A percentile compares a stretch with the other conserved stretches of the same genome.
Evolutionary conservation across 2,329 filamentous ascomycete species (phyloP).

Genomic region (Calonectria leucothoes): DNA sequence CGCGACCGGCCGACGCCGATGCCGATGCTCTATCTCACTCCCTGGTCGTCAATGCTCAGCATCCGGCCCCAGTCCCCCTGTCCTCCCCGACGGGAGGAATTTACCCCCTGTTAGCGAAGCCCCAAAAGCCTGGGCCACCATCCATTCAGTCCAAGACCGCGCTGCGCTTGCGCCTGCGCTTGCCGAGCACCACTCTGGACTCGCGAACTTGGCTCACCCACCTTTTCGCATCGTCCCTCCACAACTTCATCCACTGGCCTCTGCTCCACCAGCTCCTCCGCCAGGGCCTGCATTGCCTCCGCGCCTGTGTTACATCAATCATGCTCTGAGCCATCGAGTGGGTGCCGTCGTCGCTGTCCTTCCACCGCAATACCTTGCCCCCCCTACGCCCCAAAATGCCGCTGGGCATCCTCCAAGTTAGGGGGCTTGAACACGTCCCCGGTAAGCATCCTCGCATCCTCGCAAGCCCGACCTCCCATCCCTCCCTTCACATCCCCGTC

Average conservation of each 20-base stretch:
- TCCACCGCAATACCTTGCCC: slow-evolving; percentile 11
- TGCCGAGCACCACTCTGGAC: background rate
- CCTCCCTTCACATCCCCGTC: slow-evolving; percentile 1
- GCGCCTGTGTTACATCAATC: slow-evolving; percentile 4
- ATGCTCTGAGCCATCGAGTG: slow-evolving; percentile 19
- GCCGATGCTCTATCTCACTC: background rate
- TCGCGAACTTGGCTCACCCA: background rate
- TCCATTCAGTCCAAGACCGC: background rate
- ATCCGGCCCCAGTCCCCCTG: background rate
- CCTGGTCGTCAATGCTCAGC: background rate
- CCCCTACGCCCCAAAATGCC: slow-evolving; percentile 45
- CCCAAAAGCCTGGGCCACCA: background rate
- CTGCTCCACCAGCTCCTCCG: background rate
- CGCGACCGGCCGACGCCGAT: slow-evolving; percentile 3
- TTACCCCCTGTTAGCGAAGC: background rate
- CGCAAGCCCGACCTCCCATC: background rate
- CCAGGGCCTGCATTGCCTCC: background rate
- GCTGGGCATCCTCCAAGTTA: slow-evolving; percentile 79
- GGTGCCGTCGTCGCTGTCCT: slow-evolving; percentile 28
- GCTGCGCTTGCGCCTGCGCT: slow-evolving; percentile 1
- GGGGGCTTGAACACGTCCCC: slow-evolving; percentile 75
- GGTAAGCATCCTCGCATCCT: slow-evolving; percentile 61
- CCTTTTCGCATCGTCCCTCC: background rate
- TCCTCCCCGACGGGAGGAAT: background rate
- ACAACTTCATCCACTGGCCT: background rate